Base-by-base conservation (phyloP, 1,139 yeast species). In the Candida neerlandica region DNA sequence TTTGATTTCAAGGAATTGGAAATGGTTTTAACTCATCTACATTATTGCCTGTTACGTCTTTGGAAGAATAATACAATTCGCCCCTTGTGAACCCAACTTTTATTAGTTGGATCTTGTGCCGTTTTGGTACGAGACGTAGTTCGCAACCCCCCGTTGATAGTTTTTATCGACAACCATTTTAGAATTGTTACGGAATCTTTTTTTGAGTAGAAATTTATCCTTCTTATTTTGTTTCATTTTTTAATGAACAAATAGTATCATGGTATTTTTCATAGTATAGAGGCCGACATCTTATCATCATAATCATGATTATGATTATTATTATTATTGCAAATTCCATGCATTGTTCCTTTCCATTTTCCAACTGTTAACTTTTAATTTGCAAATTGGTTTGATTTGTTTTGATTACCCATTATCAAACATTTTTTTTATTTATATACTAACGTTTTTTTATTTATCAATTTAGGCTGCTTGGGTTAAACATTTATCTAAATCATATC, bases 401-500 rank as follows among this genome's bases (percentile, higher is more conserved):
- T 26, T 11, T 21, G 9, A 27, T 12, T 39, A n/a, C 9, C 12
- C 26, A 16, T 11, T 12, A 30, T 4, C 18, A 6, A n/a, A n/a
- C n/a, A n/a, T n/a, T n/a, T n/a, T n/a, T n/a, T n/a, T 26, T 18
- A 11, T 21, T 33, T 30, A 37, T 34, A 45, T 80, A 81, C 86
- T 80, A 77, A 81, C 84, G 66, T 47, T 32, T 53, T 54, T 21
- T 33, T 16, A 40, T 39, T 12, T 69, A 9, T 4, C 16, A 33
- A n/a, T n/a, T 34, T 37, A 92, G 98, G 98, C 98, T 67, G 97
- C 98, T 45, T 94, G 99, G 99, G 97, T 94, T 47, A 94, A 94
- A 67, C 94, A 88, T 67, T 77, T 94, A 58, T 91, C 97, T 2
- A 91, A 89, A 64, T 89, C 85, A 53, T 90, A 84, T 65, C 99